phyloP scores from a whole-genome alignment of 2,329 filamentous ascomycete species.

The Penicillium sp. region DNA sequence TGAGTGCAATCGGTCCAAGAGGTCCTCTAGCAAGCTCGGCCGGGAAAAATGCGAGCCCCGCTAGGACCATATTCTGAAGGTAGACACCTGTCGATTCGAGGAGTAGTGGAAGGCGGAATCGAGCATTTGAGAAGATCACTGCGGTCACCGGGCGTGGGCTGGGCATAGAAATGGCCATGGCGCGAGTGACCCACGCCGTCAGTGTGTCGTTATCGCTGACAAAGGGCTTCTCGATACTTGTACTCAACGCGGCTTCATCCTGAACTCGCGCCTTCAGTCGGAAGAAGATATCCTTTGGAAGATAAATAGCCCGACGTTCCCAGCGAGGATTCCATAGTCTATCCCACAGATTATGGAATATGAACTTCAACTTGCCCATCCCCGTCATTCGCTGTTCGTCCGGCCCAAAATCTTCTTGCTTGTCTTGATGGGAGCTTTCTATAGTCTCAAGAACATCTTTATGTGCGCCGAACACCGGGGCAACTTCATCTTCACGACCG shows the following conservation, averaged over 20 bases:
- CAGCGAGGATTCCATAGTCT: constrained; percentile 2
- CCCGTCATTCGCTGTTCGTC: constrained; percentile 5
- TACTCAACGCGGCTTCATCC: background rate
- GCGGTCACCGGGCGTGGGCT: constrained; percentile 5
- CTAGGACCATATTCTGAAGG: constrained; percentile 11
- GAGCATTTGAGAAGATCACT: constrained; percentile 5
- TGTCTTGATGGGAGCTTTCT: background rate
- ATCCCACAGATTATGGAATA: constrained; percentile 10
- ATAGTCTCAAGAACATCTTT: constrained; percentile 5
- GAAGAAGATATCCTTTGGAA: constrained; percentile 2
- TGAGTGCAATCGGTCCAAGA: constrained; percentile 4
- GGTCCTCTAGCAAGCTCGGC: background rate
- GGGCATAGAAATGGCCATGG: background rate
- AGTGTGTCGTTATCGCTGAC: constrained; percentile 13
- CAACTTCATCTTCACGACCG: constrained; percentile 4
- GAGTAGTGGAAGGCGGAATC: constrained; percentile 1
- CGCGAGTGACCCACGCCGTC: constrained; percentile 7
- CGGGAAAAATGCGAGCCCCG: constrained; percentile 7
- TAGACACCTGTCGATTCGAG: constrained; percentile 2
- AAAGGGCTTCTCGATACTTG: background rate
- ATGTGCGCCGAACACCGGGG: constrained; percentile 2
- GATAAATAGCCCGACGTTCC: constrained; percentile 1
- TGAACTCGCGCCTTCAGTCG: background rate
- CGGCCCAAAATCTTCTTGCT: background rate
- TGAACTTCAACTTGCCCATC: background rate